Evolutionary conservation across 176 grass and related monocot genomes (phyloP).

Genomic region (Phyllostachys edulis): DNA sequence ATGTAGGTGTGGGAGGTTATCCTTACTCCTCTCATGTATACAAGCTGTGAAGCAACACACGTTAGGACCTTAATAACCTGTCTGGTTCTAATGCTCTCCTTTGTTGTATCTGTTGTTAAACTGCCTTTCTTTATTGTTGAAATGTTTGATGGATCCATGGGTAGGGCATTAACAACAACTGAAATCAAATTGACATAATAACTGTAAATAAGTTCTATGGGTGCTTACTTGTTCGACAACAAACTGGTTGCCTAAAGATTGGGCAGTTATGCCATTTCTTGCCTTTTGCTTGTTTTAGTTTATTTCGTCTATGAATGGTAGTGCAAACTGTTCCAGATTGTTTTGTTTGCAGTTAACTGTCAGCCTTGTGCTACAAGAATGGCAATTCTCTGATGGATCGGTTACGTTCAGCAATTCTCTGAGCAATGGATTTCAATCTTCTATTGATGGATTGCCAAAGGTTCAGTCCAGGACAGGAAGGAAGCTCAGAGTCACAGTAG

Average conservation of each 20-base stretch:
- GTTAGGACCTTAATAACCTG: not conserved
- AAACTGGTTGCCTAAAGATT: conserved; percentile 15
- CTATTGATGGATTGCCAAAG: conserved; percentile 40
- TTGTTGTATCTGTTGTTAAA: conserved; percentile 4
- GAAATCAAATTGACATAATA: not conserved
- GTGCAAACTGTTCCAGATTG: not conserved
- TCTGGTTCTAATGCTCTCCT: not conserved
- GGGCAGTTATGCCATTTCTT: not conserved
- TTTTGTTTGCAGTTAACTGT: conserved; percentile 68
- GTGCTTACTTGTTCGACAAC: not conserved
- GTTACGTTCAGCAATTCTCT: conserved; percentile 57
- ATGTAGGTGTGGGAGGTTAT: conserved; percentile 12
- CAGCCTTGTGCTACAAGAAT: conserved; percentile 84
- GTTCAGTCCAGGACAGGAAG: conserved; percentile 73
- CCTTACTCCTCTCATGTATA: not conserved
- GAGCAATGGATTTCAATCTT: conserved; percentile 30
- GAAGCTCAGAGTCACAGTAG: conserved; percentile 68
- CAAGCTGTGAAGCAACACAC: not conserved
- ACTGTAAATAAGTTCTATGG: not conserved
- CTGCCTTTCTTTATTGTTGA: not conserved
- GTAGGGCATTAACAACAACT: not conserved
- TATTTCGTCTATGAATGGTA: conserved; percentile 10
- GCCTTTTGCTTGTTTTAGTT: not conserved
- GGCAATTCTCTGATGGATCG: conserved; percentile 95
- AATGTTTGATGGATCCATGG: not conserved